Conservation (phyloP, 345 rosid species). For the Limnanthes douglasii region DNA sequence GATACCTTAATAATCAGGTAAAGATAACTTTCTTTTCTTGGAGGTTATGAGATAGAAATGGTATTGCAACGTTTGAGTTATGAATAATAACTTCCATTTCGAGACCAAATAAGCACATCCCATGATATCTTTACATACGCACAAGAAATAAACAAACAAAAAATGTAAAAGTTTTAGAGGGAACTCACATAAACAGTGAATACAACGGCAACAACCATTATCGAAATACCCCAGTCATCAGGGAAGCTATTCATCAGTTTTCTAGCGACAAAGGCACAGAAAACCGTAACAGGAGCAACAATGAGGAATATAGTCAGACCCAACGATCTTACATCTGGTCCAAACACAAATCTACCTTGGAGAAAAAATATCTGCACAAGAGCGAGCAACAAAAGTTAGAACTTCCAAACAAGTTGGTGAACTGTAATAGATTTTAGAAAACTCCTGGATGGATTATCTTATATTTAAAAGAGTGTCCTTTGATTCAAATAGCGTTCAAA, state of each 20-base stretch:
- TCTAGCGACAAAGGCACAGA: slow-evolving; percentile 79
- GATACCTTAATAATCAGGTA: no score
- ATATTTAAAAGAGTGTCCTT: no score
- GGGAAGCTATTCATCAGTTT: slow-evolving; percentile 68
- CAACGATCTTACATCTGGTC: slow-evolving; percentile 94
- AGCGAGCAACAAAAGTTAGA: neutral
- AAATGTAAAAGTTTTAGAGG: slow-evolving; percentile 5
- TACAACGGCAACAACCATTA: slow-evolving; percentile 38
- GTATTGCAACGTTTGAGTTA: no score
- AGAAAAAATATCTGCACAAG: slow-evolving; percentile 74
- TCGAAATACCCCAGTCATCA: slow-evolving; percentile 58
- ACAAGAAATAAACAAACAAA: neutral
- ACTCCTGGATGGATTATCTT: no score
- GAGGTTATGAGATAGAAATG: no score
- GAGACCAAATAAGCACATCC: no score
- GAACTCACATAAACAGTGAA: slow-evolving; percentile 61
- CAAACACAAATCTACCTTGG: slow-evolving; percentile 86
- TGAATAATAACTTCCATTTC: no score
- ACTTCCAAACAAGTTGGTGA: no score
- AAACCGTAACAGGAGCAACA: slow-evolving; percentile 60
- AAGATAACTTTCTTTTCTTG: no score
- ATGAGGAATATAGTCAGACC: slow-evolving; percentile 71
- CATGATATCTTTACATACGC: no score
- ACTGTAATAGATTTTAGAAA: no score
- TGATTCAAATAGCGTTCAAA: no score